Evolutionary conservation across 164 flowering plant genomes (phyloP), one percentile per base, ranked within the genome.

Genomic region (Aristolochia contorta): DNA sequence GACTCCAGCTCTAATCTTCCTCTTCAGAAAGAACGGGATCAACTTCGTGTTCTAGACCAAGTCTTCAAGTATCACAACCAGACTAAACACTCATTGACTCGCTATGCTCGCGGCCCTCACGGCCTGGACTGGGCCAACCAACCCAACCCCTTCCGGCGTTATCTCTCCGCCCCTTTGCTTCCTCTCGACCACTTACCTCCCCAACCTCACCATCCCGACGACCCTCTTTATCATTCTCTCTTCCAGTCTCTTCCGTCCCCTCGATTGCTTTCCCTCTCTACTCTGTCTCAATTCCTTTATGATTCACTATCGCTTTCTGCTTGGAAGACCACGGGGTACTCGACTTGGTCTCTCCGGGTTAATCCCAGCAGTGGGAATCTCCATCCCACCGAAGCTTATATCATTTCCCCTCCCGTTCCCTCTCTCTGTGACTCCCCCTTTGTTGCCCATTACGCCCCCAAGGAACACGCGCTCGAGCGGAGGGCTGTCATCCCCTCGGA

Each of bases 101-200:
- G 69, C 49, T 93, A 87, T 70, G 90, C 98, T 3, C 74, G 83
- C 63, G 96, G 94, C 16, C 97, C 97, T 6, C 89, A 63, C 37
- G 85, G 90, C 59, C 94, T 93, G 30, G 98, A 93, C 69, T 93
- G 97, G 98, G 88, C 91, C 30, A 93, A 92, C 70, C 98, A 89
- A 61, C 98, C 98, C 30, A 86, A 89, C 76, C 97, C 98, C 10
- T 93, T 93, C 68, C 91, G 97, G 54, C 84, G 91, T 30, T 93
- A 78, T 77, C 32, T 73, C 69, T 66, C 84, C 19, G 64, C 94
- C 32, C 88, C 90, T 5, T 77, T 80, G 48, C 59, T 86, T 25
- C 84, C 84, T 64, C 96, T 89, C 53, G 70, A 59, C n/a, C 92
- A 88, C 74, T 68, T 65, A 46, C 76, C 78, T 49, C n/a, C 63